Evolutionary conservation across 345 rosid genomes (phyloP).

Genomic region (Pistacia integerrima): DNA sequence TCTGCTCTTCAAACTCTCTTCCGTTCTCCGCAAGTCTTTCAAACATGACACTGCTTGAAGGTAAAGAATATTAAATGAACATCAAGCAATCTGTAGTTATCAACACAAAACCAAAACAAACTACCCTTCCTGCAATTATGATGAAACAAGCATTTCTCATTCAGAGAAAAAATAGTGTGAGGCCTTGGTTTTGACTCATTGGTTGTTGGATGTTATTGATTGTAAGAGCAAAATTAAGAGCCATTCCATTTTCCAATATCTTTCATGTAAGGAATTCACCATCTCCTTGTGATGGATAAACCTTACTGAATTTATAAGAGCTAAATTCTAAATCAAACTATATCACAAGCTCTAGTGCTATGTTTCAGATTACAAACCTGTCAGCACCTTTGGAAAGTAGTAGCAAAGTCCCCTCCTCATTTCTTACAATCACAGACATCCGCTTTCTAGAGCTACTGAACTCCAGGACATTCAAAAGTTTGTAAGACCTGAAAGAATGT

Average conservation of each 20-base stretch:
- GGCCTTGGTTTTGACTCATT: neutral
- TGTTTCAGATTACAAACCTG: constrained; percentile 57
- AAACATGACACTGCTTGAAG: constrained; percentile 72
- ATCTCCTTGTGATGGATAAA: neutral
- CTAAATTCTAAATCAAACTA: constrained; percentile 3
- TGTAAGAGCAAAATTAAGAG: neutral
- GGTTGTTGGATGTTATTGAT: neutral
- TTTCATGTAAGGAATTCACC: neutral
- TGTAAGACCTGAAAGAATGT: constrained; percentile 61
- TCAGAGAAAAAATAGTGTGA: neutral
- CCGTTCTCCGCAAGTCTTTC: constrained; percentile 74
- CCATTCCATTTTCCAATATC: neutral
- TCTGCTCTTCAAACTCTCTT: constrained; percentile 58
- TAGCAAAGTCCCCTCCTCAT: constrained; percentile 71
- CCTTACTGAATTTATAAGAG: neutral
- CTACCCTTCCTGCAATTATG: constrained; percentile 5
- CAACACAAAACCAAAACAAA: neutral
- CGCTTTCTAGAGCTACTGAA: constrained; percentile 79
- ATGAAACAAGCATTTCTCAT: constrained; percentile 4
- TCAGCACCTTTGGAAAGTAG: constrained; percentile 96
- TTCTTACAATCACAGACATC: constrained; percentile 87
- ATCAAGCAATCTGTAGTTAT: constrained; percentile 12
- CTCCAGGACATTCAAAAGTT: constrained; percentile 70
- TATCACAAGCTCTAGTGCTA: neutral
- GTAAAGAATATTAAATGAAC: constrained; percentile 2